phyloP scores from a whole-genome alignment of 208 protist genomes.

The Leishmania aethiopica region DNA sequence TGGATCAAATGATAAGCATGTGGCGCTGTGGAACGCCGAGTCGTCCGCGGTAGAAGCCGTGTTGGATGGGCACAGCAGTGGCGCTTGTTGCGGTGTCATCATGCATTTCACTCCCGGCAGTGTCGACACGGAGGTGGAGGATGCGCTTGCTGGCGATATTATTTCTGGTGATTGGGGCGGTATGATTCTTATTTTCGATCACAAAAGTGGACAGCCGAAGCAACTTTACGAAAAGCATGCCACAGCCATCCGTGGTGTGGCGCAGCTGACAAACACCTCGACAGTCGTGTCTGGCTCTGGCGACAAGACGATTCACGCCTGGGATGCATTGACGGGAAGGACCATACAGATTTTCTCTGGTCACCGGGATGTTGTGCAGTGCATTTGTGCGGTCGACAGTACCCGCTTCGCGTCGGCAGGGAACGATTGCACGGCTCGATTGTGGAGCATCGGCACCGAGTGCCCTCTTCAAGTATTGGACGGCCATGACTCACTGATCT shows the following conservation, averaged over 20 bases:
- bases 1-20: constrained; percentile 75
- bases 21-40: constrained; percentile 61
- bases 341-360: constrained; percentile 51
- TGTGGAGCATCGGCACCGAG: constrained; percentile 49
- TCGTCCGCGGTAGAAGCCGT: constrained; percentile 61
- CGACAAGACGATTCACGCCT: constrained; percentile 84
- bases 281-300: constrained; percentile 67
- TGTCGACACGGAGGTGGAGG: constrained; percentile 13
- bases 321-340: constrained; percentile 55
- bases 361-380: constrained; percentile 75
- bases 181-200: constrained; percentile 65
- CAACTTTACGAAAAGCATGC: constrained; percentile 58
- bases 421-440: constrained; percentile 64
- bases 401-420: constrained; percentile 59
- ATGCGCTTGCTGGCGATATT: constrained; percentile 46
- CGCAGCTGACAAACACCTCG: constrained; percentile 51
- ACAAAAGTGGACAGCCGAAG: constrained; percentile 48
- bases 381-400: constrained; percentile 52
- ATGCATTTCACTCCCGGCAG: constrained; percentile 13
- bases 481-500: constrained; percentile 75
- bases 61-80: constrained; percentile 63
- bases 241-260: constrained; percentile 67
- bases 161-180: constrained; percentile 81
- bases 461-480: constrained; percentile 29
- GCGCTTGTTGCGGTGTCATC: constrained; percentile 61